These are phyloP conservation scores for Cercospora canescens DNA, from an alignment of 2,329 filamentous ascomycete species.

Conservation along the genomic window DNA sequence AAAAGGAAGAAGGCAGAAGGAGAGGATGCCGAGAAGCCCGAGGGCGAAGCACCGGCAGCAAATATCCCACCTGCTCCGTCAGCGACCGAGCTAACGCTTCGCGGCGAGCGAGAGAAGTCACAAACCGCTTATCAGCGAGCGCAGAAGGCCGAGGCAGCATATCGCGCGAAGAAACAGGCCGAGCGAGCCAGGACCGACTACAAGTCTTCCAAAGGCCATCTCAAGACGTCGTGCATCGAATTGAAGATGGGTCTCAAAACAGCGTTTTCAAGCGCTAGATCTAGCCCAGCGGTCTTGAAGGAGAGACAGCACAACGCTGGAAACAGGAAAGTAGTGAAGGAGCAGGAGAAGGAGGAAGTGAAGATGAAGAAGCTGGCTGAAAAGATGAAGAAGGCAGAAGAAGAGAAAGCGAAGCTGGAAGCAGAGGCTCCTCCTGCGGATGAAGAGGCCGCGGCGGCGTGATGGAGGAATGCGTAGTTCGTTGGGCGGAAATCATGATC, in stretches of 20 bases:
- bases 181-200: constrained; percentile 17
- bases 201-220: constrained; percentile 17
- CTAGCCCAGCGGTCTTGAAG: constrained; percentile 6
- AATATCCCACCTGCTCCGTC: constrained; percentile 18
- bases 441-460: background rate
- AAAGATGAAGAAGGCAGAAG: constrained; percentile 15
- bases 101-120: constrained; percentile 18
- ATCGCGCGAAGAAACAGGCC: constrained; percentile 17
- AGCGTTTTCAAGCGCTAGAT: background rate
- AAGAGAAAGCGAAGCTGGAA: constrained; percentile 10
- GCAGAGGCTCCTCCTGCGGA: background rate
- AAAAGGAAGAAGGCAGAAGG: constrained; percentile 4
- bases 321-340: constrained; percentile 3
- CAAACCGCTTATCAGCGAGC: constrained; percentile 10
- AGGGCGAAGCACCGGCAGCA: background rate
- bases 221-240: constrained; percentile 18
- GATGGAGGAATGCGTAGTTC: no score
- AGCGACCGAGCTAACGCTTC: constrained; percentile 17
- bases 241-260: constrained; percentile 11
- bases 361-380: constrained; percentile 8
- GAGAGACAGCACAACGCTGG: constrained; percentile 8
- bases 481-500: no score
- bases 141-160: constrained; percentile 17
- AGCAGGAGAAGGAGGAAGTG: constrained; percentile 12
- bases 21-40: constrained; percentile 2